Evolutionary conservation across 2,329 filamentous ascomycete genomes (phyloP), one percentile per base, ranked within the genome.

Genomic region (Colletotrichum sp.): DNA sequence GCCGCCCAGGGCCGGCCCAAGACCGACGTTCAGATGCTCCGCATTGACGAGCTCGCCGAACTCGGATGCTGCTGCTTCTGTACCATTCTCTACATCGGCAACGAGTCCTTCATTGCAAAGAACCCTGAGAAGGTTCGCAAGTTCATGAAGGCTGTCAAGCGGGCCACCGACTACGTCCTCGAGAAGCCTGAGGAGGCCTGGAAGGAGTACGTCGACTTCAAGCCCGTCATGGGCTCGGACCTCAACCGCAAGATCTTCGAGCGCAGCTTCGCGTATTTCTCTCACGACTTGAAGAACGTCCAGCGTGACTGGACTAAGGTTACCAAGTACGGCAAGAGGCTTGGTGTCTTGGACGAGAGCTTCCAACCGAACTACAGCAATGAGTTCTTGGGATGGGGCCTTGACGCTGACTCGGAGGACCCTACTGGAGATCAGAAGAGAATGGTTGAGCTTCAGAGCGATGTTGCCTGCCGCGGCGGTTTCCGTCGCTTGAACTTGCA

Each of bases 21-120:
- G 80, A 84, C 86, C 16, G 93, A 95, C 76, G 93, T 95, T 9
- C 91, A 94, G 83, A 95, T 95, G 93, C 90, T 95, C 21, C 91
- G 93, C 78, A 95, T 95, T 79, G 93, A 95, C 81, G 90, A 95
- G 85, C 91, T 95, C 33, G 93, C 93, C 38, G 92, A 95, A 82
- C 87, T 95, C 5, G 93, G 93, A 64, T 95, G 93, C 86, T 95
- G 93, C 89, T 95, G 93, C 87, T 95, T 95, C 90, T 95, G 93
- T 84, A 91, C 91, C 33, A 94, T 95, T 81, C 87, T 95, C 54
- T 95, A 95, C 87, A 95, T 95, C 76, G 93, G 91, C 78, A 95
- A 95, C 83, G 93, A 95, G 78, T 80, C 80, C 11, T 95, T 95
- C 84, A 83, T 95, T 58, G 81, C 85, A n/a, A 85, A 89, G 73